A percentile compares a stretch with the other conserved stretches of the same genome.
phyloP scores from a whole-genome alignment of 2,329 filamentous ascomycete species.

The Penicillium brevicompactum region DNA sequence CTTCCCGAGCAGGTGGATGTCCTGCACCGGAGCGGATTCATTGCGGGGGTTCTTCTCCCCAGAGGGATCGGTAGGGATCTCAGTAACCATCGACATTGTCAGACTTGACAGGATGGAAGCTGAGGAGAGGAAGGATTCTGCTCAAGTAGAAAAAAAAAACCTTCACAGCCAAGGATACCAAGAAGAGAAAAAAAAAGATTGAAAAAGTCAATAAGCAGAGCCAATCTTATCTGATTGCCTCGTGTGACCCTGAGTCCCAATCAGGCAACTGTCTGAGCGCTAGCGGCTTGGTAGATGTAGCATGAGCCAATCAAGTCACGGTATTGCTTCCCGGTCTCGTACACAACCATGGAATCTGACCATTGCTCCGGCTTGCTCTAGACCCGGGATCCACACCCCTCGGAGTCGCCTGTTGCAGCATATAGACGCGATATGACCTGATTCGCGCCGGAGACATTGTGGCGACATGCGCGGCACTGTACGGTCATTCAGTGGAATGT shows the following conservation, averaged over 20 bases:
- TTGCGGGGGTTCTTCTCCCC: conserved; percentile 9
- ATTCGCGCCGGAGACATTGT: neutral
- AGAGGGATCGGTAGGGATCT: neutral
- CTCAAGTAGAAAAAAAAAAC: neutral
- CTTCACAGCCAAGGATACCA: conserved; percentile 1
- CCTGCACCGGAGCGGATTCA: neutral
- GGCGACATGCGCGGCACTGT: neutral
- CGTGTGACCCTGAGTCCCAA: neutral
- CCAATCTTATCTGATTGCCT: conserved; percentile 10
- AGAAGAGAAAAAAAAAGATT: neutral
- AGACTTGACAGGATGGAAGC: neutral
- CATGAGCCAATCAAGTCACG: neutral
- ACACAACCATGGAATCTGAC: neutral
- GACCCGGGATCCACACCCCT: neutral
- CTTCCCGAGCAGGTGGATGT: conserved; percentile 10
- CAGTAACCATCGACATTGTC: neutral
- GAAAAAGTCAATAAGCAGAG: neutral
- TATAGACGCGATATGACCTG: neutral
- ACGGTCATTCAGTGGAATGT: too few species aligned
- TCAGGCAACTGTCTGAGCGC: neutral
- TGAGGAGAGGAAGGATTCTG: neutral
- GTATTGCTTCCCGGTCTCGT: neutral
- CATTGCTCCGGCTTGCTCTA: neutral
- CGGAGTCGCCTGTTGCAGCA: neutral
- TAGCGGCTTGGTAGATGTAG: neutral